A percentile compares a stretch with the other conserved stretches of the same genome.
phyloP scores from a whole-genome alignment of 805 yeast species.

The Saturnispora dispora region DNA sequence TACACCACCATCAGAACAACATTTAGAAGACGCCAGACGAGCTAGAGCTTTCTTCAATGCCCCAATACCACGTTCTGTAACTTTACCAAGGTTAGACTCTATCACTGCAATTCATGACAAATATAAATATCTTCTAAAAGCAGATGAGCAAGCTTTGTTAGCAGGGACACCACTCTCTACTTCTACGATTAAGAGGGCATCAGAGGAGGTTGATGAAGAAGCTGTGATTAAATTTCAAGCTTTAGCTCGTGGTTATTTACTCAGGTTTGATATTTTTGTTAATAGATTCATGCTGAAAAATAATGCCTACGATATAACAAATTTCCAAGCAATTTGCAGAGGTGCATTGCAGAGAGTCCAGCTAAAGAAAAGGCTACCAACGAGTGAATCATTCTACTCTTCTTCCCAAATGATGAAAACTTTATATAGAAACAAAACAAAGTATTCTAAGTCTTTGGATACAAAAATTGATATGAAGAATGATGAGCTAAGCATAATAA shows the following conservation, averaged over 20 bases:
- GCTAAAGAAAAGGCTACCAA: background rate
- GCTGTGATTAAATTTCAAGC: conserved; percentile 48
- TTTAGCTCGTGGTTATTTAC: conserved; percentile 56
- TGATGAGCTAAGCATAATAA: conserved; percentile 18
- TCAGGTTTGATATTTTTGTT: conserved; percentile 56
- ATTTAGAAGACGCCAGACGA: conserved; percentile 8
- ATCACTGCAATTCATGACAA: conserved; percentile 13
- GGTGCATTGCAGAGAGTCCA: conserved; percentile 28
- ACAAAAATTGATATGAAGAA: conserved; percentile 13
- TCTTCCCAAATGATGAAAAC: conserved; percentile 33
- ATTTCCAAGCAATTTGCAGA: conserved; percentile 42
- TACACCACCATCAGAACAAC: conserved; percentile 6
- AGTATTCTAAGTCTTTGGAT: conserved; percentile 15
- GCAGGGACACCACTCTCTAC: background rate
- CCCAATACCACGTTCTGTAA: conserved; percentile 3
- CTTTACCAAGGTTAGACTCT: conserved; percentile 11
- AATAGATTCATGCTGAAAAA: conserved; percentile 52
- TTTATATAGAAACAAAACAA: conserved; percentile 24
- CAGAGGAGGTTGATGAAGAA: conserved; percentile 4
- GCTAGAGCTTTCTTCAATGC: conserved; percentile 14
- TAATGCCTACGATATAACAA: conserved; percentile 40
- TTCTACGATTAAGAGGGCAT: background rate
- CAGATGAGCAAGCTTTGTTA: conserved; percentile 18
- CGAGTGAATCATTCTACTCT: conserved; percentile 6
- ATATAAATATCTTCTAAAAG: conserved; percentile 14